Percentiles rank a stretch among this genome's conserved stretches.
phyloP scores from a whole-genome alignment of 352 stramenopile genomes.

The Globisporangium uncinulatum region DNA sequence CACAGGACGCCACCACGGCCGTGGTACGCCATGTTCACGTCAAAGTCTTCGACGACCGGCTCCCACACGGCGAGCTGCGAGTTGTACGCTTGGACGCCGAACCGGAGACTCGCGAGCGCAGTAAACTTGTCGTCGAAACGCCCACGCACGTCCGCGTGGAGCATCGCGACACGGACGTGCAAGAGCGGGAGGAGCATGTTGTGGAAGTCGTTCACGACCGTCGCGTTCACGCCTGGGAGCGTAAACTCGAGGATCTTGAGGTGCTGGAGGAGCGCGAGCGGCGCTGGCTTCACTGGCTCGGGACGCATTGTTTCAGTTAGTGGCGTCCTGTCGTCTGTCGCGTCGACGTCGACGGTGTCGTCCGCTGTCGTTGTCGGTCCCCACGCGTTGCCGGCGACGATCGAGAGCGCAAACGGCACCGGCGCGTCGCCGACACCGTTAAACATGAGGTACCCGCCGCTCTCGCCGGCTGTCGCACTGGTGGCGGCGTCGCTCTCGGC shows the following conservation, averaged over 20 bases:
- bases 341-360: background rate
- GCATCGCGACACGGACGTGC: conserved; percentile 61
- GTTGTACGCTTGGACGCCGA: conserved; percentile 82
- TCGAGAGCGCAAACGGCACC: conserved; percentile 69
- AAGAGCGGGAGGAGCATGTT: conserved; percentile 82
- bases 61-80: conserved; percentile 85
- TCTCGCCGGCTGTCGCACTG: conserved; percentile 35
- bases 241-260: conserved; percentile 76
- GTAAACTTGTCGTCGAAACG: conserved; percentile 59
- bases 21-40: conserved; percentile 72
- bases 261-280: conserved; percentile 40
- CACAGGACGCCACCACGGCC: conserved; percentile 63
- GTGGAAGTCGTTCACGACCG: conserved; percentile 84
- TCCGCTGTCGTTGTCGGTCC: conserved; percentile 7
- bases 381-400: conserved; percentile 30
- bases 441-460: conserved; percentile 84
- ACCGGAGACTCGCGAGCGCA: conserved; percentile 49
- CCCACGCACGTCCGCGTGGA: conserved; percentile 65
- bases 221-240: conserved; percentile 71
- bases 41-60: conserved; percentile 78
- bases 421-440: conserved; percentile 80
- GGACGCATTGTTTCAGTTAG: conserved; percentile 3
- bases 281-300: conserved; percentile 6
- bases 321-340: conserved; percentile 8
- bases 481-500: conserved; percentile 33